These are phyloP conservation scores for Verticillium isaacii DNA, from an alignment of 2,329 filamentous ascomycete species.

Conservation along the genomic window DNA sequence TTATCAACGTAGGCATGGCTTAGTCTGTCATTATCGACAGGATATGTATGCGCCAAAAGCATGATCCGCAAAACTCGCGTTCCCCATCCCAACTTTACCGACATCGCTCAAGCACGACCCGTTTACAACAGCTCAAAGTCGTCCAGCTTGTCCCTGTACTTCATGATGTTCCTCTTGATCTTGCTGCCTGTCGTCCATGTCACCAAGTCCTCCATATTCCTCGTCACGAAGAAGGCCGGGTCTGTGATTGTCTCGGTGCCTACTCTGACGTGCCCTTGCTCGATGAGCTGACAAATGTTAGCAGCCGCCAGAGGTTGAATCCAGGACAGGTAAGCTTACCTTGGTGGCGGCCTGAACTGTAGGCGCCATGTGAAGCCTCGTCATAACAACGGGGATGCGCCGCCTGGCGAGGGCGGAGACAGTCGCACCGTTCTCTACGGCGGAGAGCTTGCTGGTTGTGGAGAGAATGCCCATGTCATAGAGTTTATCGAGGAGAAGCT, in stretches of 20 bases:
- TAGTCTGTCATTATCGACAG: neutral
- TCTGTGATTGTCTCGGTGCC: constrained; percentile 89
- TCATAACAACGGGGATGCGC: constrained; percentile 86
- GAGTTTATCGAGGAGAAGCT: constrained; percentile 83
- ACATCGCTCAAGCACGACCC: neutral
- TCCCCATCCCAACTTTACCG: neutral
- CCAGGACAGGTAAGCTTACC: neutral
- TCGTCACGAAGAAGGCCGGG: constrained; percentile 77
- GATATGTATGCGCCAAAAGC: neutral
- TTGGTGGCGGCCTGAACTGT: constrained; percentile 79
- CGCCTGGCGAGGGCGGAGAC: constrained; percentile 85
- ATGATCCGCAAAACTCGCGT: too few relatives aligned
- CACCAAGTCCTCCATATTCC: constrained; percentile 91
- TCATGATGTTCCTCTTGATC: constrained; percentile 94
- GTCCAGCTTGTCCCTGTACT: constrained; percentile 90
- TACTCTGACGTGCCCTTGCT: constrained; percentile 89
- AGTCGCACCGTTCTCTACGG: constrained; percentile 83
- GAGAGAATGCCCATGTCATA: constrained; percentile 86
- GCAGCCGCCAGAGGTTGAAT: neutral
- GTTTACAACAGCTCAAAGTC: constrained; percentile 72
- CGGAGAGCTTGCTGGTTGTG: constrained; percentile 69
- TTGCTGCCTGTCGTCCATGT: constrained; percentile 96
- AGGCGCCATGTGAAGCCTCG: constrained; percentile 84
- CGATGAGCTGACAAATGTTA: constrained; percentile 55
- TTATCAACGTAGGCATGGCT: neutral